Evolutionary conservation across 305 asterid genomes (phyloP), one percentile per base, ranked within the genome.

Genomic region (Stenogyne calaminthoides): DNA sequence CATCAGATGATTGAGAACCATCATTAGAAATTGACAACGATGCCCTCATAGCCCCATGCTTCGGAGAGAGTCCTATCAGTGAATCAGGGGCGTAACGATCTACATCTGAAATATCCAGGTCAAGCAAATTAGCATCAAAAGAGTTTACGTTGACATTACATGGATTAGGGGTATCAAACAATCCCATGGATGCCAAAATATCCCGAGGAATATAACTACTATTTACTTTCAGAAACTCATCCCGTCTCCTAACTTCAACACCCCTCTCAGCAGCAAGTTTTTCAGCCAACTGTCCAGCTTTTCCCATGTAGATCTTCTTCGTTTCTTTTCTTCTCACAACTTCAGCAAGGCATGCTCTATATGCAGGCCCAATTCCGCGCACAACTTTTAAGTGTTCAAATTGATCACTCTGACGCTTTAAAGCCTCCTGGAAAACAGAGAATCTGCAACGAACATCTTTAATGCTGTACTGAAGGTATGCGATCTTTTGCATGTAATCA

Each of bases 231-330:
- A 92, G 81, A 80, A 95, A 95, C 76, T 92, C 96, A 69, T 95
- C 98, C 11, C 99, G 88, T 58, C 91, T 87, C 83, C 91, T 79
- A 72, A 95, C 83, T 84, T 95, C 99, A n/a, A 75, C 70, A 18
- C 86, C 95, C 80, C 99, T 87, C 83, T 88, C 95, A 14, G 81
- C 80, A 14, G 99, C 99, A 73, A 95, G 95, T 85, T 83, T 87
- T 81, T 95, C 99, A 37, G 98, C 99, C 85, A 95, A 69, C 69
- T 88, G 97, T 25, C 99, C 99, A 67, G 99, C 98, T 86, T 89
- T 92, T 70, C 99, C 97, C 97, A 89, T 89, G 77, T 91, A 95
- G 70, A 95, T 89, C 84, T 95, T 95, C 96, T 88, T 88, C 6
- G 92, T 76, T 58, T 94, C 94, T 87, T 89, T 91, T 81, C 99